Percentiles rank a stretch among this genome's conserved stretches.
Conservation (phyloP, 2,329 filamentous ascomycete species). For the Fusarium bulbicola region DNA sequence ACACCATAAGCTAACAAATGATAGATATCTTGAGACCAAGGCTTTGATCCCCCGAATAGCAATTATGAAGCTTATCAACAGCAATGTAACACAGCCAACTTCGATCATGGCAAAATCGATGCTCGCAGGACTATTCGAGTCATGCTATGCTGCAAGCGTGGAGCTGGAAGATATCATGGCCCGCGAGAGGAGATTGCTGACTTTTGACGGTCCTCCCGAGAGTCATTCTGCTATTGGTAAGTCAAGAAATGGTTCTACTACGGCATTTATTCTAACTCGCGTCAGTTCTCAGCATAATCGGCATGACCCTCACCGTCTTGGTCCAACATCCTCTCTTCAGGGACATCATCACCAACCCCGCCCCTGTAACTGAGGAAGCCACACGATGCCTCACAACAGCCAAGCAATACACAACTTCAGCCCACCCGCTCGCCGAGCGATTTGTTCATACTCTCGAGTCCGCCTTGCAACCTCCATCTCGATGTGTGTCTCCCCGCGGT, state of each 20-base stretch:
- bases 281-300: slow-evolving; percentile 34
- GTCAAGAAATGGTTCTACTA: neutral
- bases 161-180: slow-evolving; percentile 38
- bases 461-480: slow-evolving; percentile 26
- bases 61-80: slow-evolving; percentile 34
- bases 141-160: slow-evolving; percentile 35
- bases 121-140: slow-evolving; percentile 31
- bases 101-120: slow-evolving; percentile 30
- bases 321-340: slow-evolving; percentile 35
- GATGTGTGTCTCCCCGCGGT: slow-evolving; percentile 12
- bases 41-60: slow-evolving; percentile 32
- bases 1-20: neutral
- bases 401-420: slow-evolving; percentile 26
- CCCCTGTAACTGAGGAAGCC: slow-evolving; percentile 29
- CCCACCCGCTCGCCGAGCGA: slow-evolving; percentile 21
- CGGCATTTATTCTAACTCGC: neutral
- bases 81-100: slow-evolving; percentile 5
- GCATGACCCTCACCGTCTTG: slow-evolving; percentile 38
- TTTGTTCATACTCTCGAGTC: slow-evolving; percentile 32
- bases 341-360: slow-evolving; percentile 29
- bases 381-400: slow-evolving; percentile 36
- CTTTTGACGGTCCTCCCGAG: slow-evolving; percentile 33
- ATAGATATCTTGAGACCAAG: slow-evolving; percentile 39
- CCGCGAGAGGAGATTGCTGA: slow-evolving; percentile 32
- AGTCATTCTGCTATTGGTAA: slow-evolving; percentile 36